phyloP scores from a whole-genome alignment of 306 rosid genomes.

The Cicer cuneatum region DNA sequence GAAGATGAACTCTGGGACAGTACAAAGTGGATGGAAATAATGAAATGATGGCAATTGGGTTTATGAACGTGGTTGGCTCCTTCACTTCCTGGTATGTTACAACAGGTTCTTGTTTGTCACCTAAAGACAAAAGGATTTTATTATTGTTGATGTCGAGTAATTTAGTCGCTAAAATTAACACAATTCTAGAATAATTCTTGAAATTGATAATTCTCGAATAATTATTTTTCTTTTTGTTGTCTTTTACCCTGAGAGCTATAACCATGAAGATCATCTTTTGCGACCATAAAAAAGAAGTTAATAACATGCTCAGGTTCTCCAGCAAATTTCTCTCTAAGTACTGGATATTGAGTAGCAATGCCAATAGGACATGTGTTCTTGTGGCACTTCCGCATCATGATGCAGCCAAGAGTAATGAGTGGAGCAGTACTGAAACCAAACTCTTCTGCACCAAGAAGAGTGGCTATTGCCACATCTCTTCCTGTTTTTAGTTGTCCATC shows the following conservation, averaged over 20 bases:
- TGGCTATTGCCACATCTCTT: slow-evolving; percentile 97
- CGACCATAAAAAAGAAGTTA: slow-evolving; percentile 95
- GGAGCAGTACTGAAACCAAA: slow-evolving; percentile 99
- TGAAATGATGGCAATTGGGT: slow-evolving; percentile 97
- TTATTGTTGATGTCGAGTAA: background rate
- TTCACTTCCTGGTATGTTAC: slow-evolving; percentile 91
- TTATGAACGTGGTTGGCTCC: slow-evolving; percentile 95
- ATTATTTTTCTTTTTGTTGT: too few relatives aligned
- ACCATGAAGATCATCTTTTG: too few relatives aligned
- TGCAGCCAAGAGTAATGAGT: slow-evolving; percentile 96
- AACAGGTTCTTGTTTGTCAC: slow-evolving; percentile 61
- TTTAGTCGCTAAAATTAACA: background rate
- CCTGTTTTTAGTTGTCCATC: slow-evolving; percentile 99
- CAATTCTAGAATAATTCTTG: background rate
- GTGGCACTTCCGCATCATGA: slow-evolving; percentile 99
- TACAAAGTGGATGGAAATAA: slow-evolving; percentile 95
- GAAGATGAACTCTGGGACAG: slow-evolving; percentile 53
- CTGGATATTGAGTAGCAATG: slow-evolving; percentile 99
- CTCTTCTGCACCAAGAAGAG: slow-evolving; percentile 99
- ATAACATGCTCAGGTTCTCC: slow-evolving; percentile 99
- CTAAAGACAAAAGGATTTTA: slow-evolving; percentile 3
- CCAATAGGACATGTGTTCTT: slow-evolving; percentile 99
- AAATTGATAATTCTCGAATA: background rate
- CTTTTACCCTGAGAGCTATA: too few relatives aligned
- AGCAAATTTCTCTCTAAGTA: slow-evolving; percentile 95